Evolutionary conservation across 164 flowering plant genomes (phyloP).

Genomic region (Chloranthus sessilifolius): DNA sequence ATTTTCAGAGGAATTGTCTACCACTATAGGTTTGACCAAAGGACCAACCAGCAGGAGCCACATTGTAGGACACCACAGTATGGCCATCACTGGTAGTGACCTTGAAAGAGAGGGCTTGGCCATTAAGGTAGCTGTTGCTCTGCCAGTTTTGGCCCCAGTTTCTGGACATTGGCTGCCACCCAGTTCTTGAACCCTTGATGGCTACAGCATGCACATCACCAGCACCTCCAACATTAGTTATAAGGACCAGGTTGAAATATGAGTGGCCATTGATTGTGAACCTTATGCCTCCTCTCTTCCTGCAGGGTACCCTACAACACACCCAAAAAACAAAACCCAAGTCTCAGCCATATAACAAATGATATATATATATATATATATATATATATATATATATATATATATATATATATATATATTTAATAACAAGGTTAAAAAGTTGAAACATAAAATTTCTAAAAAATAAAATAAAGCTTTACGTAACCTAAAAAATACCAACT

Average conservation of each 20-base stretch:
- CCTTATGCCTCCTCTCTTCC: conserved; percentile 66
- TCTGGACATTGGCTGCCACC: conserved; percentile 73
- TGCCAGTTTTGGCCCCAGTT: conserved; percentile 97
- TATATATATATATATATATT: too few relatives aligned
- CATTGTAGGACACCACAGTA: conserved; percentile 41
- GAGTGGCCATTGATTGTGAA: conserved; percentile 77
- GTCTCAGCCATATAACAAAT: too few relatives aligned
- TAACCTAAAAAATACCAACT: too few relatives aligned
- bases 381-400: too few relatives aligned
- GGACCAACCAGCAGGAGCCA: conserved; percentile 59
- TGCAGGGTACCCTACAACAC: conserved; percentile 55
- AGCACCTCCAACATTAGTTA: conserved; percentile 81
- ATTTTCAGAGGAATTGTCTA: conserved; percentile 35
- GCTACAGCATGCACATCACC: conserved; percentile 61
- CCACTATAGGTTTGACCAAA: conserved; percentile 78
- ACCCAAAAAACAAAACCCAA: background rate
- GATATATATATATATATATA: too few relatives aligned
- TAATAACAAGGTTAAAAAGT: too few relatives aligned
- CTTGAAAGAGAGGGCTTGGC: conserved; percentile 68
- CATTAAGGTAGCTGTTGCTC: conserved; percentile 56
- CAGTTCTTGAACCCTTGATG: conserved; percentile 66
- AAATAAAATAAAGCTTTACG: too few relatives aligned
- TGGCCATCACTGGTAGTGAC: conserved; percentile 71
- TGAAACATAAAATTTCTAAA: too few relatives aligned
- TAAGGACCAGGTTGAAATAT: conserved; percentile 70